Percentiles rank a stretch among this genome's conserved stretches.
Conservation (phyloP, 78 protist species). For the Pigoraptor vietnamica region DNA sequence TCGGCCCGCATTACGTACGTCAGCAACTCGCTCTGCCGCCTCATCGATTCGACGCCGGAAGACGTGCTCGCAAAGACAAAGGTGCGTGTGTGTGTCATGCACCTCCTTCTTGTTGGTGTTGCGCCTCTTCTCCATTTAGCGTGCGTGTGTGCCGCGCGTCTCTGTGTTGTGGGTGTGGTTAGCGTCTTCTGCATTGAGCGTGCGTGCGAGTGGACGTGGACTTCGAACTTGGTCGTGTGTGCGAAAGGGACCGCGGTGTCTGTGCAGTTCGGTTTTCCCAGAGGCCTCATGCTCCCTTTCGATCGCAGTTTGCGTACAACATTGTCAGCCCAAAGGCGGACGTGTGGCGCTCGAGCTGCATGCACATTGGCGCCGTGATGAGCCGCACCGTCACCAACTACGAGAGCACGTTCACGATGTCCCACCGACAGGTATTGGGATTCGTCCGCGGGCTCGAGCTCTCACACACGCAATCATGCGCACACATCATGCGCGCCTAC, state of each 20-base stretch:
- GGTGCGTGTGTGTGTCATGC: neutral
- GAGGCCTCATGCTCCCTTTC: neutral
- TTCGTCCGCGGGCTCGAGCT: too few relatives aligned
- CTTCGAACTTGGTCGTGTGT: too few relatives aligned
- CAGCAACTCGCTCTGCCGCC: neutral
- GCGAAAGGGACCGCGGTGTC: too few relatives aligned
- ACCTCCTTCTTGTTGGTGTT: neutral
- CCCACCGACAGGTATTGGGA: neutral
- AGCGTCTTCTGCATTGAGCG: too few relatives aligned
- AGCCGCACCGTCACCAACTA: neutral
- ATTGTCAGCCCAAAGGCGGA: neutral
- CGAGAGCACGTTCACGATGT: neutral
- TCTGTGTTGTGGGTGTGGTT: too few relatives aligned
- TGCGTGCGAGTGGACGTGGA: too few relatives aligned
- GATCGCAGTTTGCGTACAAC: neutral
- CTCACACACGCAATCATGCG: too few relatives aligned
- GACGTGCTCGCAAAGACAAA: neutral
- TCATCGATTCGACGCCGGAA: neutral
- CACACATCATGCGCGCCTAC: too few relatives aligned
- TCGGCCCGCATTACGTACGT: neutral
- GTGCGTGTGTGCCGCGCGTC: neutral
- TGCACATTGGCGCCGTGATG: neutral
- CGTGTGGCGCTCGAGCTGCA: neutral
- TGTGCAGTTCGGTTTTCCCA: neutral
- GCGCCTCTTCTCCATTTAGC: too few relatives aligned